Evolutionary conservation across 2,329 filamentous ascomycete species (phyloP), one percentile per base, ranked within the genome.

Genomic region (Ascocoryne sarcoides): DNA sequence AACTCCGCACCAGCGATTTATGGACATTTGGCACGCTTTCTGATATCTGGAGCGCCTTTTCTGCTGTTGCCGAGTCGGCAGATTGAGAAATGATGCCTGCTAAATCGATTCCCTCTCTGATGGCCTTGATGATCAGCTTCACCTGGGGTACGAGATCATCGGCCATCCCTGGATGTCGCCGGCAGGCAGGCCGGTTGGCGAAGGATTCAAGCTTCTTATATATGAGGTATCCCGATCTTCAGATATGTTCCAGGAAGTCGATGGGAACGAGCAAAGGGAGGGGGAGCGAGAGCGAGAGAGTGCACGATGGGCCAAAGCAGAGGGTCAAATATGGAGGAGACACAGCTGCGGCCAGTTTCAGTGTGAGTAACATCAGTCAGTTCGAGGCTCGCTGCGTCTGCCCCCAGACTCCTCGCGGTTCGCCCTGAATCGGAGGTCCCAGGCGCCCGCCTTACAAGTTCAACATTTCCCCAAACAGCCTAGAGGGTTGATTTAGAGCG

Each of bases 101-200:
- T 36, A 58, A 40, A 38, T 56, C 56, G 33, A 51, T 52, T 5
- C 51, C 55, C 9, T 42, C 44, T 29, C 57, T 50, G 7, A 56
- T 38, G n/a, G 51, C 47, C 42, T 55, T 58, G 23, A 55, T 32
- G 17, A 58, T 53, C 32, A 45, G 44, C 42, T 51, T 55, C 15
- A 58, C 50, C 12, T 53, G 53, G 37, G 50, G 32, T 17, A 48
- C 48, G 36, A 53, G 43, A 37, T 54, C 47, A 49, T 46, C 40
- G 43, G 35, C 48, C 50, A 53, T 55, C 19, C 36, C 20, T 10
- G 18, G 33, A 18, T 19, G 28, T 33, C 33, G 14, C 42, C 41
- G 20, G 33, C 33, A 26, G 23, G n/a, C 35, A 23, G 31, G 45
- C 44, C 31, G 42, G 42, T 12, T 15, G 15, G 10, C 39, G 19